These are phyloP conservation scores for Hymenoscyphus linearis DNA, from an alignment of 2,329 filamentous ascomycete genomes.

Conservation along the genomic window DNA sequence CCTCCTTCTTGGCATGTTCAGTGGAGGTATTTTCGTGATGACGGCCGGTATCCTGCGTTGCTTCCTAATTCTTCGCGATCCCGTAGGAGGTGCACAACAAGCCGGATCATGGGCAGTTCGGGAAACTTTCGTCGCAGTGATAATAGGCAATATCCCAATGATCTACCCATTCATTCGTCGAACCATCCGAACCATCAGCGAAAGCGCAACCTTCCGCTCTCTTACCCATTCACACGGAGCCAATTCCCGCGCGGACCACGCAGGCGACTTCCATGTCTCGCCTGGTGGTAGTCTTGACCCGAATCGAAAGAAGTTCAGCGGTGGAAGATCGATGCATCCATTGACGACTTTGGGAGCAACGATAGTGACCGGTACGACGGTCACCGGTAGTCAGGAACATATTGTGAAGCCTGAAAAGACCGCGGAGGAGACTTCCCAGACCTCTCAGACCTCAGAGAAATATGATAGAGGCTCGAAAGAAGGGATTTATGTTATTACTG, in stretches of 20 bases:
- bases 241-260: not conserved
- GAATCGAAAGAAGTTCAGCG: conserved; percentile 3
- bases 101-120: conserved; percentile 35
- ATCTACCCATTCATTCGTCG: conserved; percentile 23
- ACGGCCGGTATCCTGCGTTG: conserved; percentile 49
- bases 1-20: conserved; percentile 48
- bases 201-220: not conserved
- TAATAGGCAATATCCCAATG: conserved; percentile 35
- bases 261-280: not conserved
- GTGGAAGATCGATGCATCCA: conserved; percentile 2
- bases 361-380: not conserved
- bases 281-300: not conserved
- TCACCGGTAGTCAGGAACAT: not conserved
- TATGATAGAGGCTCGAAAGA: not conserved
- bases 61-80: conserved; percentile 41
- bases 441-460: not conserved
- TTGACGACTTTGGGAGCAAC: not conserved
- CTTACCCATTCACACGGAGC: not conserved
- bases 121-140: conserved; percentile 35
- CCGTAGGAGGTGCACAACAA: conserved; percentile 35
- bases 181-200: not conserved
- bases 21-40: conserved; percentile 50
- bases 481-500: conserved; percentile 1
- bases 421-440: not conserved
- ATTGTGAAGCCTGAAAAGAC: not conserved